These are phyloP conservation scores for Solanum hybrid DNA, from an alignment of 305 asterid genomes.

Conservation along the genomic window DNA sequence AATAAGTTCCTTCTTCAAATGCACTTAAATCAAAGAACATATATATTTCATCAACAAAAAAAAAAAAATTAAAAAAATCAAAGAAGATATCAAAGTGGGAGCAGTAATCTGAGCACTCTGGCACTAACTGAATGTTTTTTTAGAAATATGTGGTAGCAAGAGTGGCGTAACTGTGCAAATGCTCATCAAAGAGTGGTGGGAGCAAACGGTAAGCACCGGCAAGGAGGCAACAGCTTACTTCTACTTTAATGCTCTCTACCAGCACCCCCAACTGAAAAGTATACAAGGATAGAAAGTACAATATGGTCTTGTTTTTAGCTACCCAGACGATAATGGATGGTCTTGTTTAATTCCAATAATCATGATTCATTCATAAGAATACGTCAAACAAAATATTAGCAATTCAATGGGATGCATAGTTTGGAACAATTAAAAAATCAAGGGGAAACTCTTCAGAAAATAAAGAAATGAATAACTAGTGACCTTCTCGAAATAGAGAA, in stretches of 20 bases:
- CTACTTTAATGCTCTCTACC: background rate
- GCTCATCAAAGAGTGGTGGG: background rate
- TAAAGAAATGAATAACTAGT: slow-evolving; percentile 1
- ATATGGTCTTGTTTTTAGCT: background rate
- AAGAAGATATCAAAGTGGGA: background rate
- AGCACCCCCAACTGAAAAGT: background rate
- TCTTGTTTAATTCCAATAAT: background rate
- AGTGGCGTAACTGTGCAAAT: background rate
- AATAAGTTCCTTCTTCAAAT: background rate
- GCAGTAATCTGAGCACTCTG: background rate
- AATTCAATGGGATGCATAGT: background rate
- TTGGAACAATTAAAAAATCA: background rate
- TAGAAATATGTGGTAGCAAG: background rate
- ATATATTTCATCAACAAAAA: background rate
- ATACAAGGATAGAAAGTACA: background rate
- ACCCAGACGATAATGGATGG: background rate
- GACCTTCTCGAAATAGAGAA: slow-evolving; percentile 93
- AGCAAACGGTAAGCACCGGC: background rate
- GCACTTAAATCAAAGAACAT: background rate
- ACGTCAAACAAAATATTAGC: background rate
- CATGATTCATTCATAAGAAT: background rate
- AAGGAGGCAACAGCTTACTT: background rate
- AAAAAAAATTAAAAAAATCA: background rate
- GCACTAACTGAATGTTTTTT: background rate
- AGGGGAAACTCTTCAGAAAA: background rate